Evolutionary conservation across 768 basidiomycete genomes (phyloP).

Genomic region (Tylopilus sp.): DNA sequence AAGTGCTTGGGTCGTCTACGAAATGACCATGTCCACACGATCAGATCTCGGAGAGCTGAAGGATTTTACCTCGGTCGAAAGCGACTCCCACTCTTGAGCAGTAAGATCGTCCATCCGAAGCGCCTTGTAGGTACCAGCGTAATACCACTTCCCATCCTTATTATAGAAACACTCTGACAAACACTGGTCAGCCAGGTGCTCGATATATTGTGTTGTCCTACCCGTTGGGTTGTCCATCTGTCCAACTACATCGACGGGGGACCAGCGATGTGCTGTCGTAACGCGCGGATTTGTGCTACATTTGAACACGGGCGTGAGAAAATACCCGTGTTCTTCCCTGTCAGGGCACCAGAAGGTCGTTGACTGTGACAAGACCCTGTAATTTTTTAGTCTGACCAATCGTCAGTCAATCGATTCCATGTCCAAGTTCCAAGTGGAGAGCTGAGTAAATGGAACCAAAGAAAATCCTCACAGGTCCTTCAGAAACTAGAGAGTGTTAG

Average conservation of each 20-base stretch:
- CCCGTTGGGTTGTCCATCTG: slow-evolving; percentile 64
- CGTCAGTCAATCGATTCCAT: not conserved
- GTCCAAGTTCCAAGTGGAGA: not conserved
- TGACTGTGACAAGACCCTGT: slow-evolving; percentile 61
- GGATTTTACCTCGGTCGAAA: slow-evolving; percentile 55
- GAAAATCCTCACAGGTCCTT: slow-evolving; percentile 48
- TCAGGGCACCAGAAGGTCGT: slow-evolving; percentile 81
- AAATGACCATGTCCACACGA: slow-evolving; percentile 9
- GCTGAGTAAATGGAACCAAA: not conserved
- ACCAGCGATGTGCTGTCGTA: slow-evolving; percentile 74
- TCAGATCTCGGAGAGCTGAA: not conserved
- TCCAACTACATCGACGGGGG: slow-evolving; percentile 55
- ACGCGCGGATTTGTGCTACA: slow-evolving; percentile 79
- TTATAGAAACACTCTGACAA: slow-evolving; percentile 73
- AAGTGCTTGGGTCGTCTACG: slow-evolving; percentile 60
- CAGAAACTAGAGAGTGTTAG: slow-evolving; percentile 42
- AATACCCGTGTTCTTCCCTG: slow-evolving; percentile 79
- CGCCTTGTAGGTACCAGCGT: slow-evolving; percentile 72
- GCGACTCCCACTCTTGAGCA: slow-evolving; percentile 63
- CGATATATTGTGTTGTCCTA: slow-evolving; percentile 17
- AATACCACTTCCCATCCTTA: slow-evolving; percentile 80
- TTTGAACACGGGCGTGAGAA: slow-evolving; percentile 69
- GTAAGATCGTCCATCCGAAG: slow-evolving; percentile 65
- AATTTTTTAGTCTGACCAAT: slow-evolving; percentile 53
- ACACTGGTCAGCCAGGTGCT: not conserved